These are phyloP conservation scores for Trichaptum fuscoviolaceum DNA, from an alignment of 768 basidiomycete genomes.

Conservation along the genomic window DNA sequence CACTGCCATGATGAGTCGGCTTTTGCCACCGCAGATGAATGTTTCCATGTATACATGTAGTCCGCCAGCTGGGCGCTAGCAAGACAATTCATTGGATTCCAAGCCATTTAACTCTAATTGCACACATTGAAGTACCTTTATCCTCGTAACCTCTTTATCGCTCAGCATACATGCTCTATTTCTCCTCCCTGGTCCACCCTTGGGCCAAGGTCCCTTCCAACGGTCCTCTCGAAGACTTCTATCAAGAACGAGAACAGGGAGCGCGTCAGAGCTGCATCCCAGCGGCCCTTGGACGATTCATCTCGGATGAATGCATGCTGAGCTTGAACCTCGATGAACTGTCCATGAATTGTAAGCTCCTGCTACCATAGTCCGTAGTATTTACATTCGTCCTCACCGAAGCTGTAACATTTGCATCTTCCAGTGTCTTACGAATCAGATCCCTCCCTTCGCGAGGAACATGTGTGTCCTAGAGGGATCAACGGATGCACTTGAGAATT, in stretches of 20 bases:
- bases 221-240: conserved; percentile 88
- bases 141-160: background rate
- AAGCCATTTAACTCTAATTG: background rate
- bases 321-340: conserved; percentile 95
- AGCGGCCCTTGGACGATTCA: conserved; percentile 87
- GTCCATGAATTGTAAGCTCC: conserved; percentile 7
- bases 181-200: conserved; percentile 37
- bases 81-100: background rate
- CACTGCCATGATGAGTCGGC: too few species aligned
- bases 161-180: conserved; percentile 75
- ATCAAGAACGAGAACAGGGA: conserved; percentile 82
- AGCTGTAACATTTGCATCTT: conserved; percentile 67
- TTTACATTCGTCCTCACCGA: conserved; percentile 47
- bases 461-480: conserved; percentile 69
- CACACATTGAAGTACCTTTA: background rate
- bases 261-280: conserved; percentile 88
- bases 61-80: too few species aligned
- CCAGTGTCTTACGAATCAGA: conserved; percentile 75
- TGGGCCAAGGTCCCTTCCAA: conserved; percentile 81
- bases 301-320: conserved; percentile 97
- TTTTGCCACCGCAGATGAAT: too few species aligned
- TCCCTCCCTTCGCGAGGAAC: conserved; percentile 85
- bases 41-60: too few species aligned
- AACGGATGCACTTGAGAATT: background rate
- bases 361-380: conserved; percentile 3